Conservation (phyloP, 2,329 filamentous ascomycete genomes). For the Biscogniauxia mediterranea region DNA sequence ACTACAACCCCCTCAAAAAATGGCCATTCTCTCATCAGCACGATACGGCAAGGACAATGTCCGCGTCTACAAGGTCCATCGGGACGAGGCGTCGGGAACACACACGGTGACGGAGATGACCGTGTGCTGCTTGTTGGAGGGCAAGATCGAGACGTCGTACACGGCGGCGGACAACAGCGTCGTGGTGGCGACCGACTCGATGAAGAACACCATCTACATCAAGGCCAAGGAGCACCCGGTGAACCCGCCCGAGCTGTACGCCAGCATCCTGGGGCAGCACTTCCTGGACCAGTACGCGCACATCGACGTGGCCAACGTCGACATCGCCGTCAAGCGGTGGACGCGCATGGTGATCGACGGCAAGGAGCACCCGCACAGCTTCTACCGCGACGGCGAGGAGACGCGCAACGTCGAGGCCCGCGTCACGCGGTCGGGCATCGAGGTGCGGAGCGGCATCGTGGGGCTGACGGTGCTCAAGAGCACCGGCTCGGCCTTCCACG, state of each 20-base stretch:
- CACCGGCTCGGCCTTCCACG: conserved; percentile 93
- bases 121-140: conserved; percentile 87
- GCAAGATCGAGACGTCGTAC: conserved; percentile 87
- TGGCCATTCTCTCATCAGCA: conserved; percentile 60
- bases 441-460: conserved; percentile 73
- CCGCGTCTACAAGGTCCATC: conserved; percentile 92
- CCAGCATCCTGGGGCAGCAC: conserved; percentile 78
- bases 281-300: conserved; percentile 86
- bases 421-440: conserved; percentile 67
- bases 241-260: conserved; percentile 89
- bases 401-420: conserved; percentile 78
- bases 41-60: conserved; percentile 97
- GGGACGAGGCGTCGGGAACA: conserved; percentile 69
- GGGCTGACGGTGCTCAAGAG: conserved; percentile 91
- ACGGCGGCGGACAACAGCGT: conserved; percentile 92
- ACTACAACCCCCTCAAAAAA: conserved; percentile 33
- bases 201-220: conserved; percentile 97
- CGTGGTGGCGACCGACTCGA: conserved; percentile 93
- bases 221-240: conserved; percentile 91
- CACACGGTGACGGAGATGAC: conserved; percentile 95
- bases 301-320: conserved; percentile 81
- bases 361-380: conserved; percentile 91
- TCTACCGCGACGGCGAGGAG: conserved; percentile 86
- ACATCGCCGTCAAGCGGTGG: conserved; percentile 85
- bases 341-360: conserved; percentile 84